Evolutionary conservation across 2,329 filamentous ascomycete species (phyloP).

Genomic region (Colletotrichum sp.): DNA sequence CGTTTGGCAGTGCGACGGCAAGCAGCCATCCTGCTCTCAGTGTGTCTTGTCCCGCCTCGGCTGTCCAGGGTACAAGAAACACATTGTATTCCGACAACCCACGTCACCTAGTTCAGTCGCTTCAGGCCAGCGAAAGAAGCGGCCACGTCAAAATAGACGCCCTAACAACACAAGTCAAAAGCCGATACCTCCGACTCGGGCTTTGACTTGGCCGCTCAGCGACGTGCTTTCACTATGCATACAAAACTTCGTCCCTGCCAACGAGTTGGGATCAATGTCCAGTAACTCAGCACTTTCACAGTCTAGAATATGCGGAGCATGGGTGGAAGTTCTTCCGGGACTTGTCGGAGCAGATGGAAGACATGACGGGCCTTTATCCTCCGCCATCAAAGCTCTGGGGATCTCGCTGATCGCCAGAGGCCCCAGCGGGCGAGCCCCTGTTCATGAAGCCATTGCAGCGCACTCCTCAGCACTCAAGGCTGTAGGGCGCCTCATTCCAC

Average conservation of each 20-base stretch:
- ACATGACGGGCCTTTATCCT: conserved; percentile 26
- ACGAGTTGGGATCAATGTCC: background rate
- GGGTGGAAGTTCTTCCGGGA: conserved; percentile 41
- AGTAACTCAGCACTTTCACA: conserved; percentile 25
- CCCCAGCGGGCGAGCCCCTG: conserved; percentile 20
- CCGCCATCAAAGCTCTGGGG: conserved; percentile 37
- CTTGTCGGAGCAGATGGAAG: conserved; percentile 25
- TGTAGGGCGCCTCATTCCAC: conserved; percentile 26
- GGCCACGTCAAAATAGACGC: background rate
- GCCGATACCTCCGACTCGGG: background rate
- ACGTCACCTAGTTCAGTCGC: background rate
- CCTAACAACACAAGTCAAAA: background rate
- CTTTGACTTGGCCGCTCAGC: conserved; percentile 25
- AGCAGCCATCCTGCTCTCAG: conserved; percentile 28
- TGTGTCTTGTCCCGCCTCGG: conserved; percentile 21
- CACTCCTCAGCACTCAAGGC: conserved; percentile 34
- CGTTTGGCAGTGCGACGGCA: conserved; percentile 28
- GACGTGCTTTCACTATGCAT: conserved; percentile 29
- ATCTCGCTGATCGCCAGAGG: conserved; percentile 31
- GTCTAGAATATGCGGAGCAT: conserved; percentile 43
- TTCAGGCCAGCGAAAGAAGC: background rate
- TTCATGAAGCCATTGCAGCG: conserved; percentile 29
- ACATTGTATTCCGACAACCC: conserved; percentile 26
- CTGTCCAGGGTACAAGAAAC: conserved; percentile 29
- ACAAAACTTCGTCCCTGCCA: conserved; percentile 24